Evolutionary conservation across 2,329 filamentous ascomycete genomes (phyloP).

Genomic region (Bipolaris gigantea): DNA sequence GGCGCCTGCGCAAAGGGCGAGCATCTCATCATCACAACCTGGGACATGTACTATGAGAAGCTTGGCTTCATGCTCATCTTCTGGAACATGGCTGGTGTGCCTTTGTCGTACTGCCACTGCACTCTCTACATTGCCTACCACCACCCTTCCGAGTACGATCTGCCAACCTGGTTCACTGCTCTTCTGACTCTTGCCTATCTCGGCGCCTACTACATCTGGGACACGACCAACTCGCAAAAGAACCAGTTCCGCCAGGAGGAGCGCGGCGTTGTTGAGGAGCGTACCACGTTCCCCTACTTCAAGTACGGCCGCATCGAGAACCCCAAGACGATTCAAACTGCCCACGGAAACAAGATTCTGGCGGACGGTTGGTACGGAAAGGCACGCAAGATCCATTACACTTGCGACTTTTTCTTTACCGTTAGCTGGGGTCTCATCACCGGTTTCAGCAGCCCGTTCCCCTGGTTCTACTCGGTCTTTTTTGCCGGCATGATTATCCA

Average conservation of each 20-base stretch:
- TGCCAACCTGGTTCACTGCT: constrained; percentile 69
- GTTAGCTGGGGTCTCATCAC: constrained; percentile 79
- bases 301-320: constrained; percentile 83
- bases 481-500: constrained; percentile 80
- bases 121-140: constrained; percentile 88
- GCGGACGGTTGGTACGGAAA: constrained; percentile 78
- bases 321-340: constrained; percentile 74
- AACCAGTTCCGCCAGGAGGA: constrained; percentile 85
- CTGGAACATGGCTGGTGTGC: constrained; percentile 93
- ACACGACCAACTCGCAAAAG: constrained; percentile 90
- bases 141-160: constrained; percentile 73
- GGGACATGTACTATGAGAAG: constrained; percentile 98
- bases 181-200: constrained; percentile 72
- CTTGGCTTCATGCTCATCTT: constrained; percentile 98
- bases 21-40: constrained; percentile 85
- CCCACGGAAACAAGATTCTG: constrained; percentile 74
- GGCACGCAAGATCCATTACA: constrained; percentile 80
- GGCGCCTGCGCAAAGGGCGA: constrained; percentile 92
- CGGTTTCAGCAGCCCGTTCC: constrained; percentile 78
- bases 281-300: constrained; percentile 86
- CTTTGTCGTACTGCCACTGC: constrained; percentile 90
- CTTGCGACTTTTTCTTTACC: constrained; percentile 78
- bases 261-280: constrained; percentile 66
- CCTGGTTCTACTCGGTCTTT: constrained; percentile 87
- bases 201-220: constrained; percentile 88